Conservation (phyloP, 345 rosid genomes). For the Heritiera littoralis region DNA sequence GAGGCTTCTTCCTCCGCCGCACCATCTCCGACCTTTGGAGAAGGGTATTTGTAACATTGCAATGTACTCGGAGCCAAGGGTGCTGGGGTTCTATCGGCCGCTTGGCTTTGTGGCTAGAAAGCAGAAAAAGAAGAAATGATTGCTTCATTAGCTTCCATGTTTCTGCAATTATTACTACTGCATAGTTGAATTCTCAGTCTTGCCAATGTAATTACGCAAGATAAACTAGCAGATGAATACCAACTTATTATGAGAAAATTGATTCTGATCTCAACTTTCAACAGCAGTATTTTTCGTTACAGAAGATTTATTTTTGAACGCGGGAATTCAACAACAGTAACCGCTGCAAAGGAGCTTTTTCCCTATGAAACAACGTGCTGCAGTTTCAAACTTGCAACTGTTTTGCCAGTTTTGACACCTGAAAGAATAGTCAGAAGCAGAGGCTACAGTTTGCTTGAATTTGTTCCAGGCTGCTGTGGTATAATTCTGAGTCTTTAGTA, state of each 20-base stretch:
- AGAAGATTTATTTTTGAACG: conserved; percentile 2
- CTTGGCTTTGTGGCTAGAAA: conserved; percentile 77
- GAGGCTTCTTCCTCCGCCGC: too few species aligned
- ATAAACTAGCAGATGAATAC: background rate
- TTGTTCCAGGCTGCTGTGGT: background rate
- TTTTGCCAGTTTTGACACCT: background rate
- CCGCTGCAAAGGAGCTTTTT: background rate
- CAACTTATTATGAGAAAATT: background rate
- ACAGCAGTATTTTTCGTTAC: background rate
- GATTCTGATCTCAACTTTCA: background rate
- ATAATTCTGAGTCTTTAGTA: background rate
- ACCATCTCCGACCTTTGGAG: background rate
- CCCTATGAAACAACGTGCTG: background rate
- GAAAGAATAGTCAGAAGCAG: background rate
- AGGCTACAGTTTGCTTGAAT: background rate
- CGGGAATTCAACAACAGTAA: background rate
- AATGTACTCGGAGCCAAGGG: conserved; percentile 82
- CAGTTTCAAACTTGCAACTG: background rate
- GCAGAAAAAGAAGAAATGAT: conserved; percentile 41
- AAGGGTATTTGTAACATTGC: conserved; percentile 75
- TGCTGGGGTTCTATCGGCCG: conserved; percentile 87
- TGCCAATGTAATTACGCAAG: background rate
- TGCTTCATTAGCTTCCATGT: too few species aligned
- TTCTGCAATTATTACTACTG: background rate
- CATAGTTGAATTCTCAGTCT: background rate